phyloP scores from a whole-genome alignment of 345 rosid genomes.

The Turnera subulata region DNA sequence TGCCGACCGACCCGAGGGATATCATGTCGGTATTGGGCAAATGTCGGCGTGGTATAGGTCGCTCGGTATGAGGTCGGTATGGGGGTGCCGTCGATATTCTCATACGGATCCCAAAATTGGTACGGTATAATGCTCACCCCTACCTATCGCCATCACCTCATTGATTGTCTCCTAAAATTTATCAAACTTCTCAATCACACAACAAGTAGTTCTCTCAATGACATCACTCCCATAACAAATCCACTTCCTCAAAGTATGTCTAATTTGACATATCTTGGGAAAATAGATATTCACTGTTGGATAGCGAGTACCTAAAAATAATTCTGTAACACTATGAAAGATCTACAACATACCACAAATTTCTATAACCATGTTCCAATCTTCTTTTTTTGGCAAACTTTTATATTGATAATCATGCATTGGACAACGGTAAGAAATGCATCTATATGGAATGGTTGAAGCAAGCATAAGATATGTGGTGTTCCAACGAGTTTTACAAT shows the following conservation, averaged over 20 bases:
- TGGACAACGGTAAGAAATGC: too few relatives aligned
- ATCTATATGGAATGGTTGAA: too few relatives aligned
- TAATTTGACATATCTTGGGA: slow-evolving; percentile 2
- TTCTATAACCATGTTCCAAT: slow-evolving; percentile 14
- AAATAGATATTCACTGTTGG: neutral
- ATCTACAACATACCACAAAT: slow-evolving; percentile 2
- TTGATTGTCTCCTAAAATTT: slow-evolving; percentile 20
- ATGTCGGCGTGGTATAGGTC: too few relatives aligned
- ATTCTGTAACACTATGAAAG: neutral
- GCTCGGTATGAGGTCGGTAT: too few relatives aligned
- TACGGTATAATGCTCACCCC: too few relatives aligned
- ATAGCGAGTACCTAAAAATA: neutral
- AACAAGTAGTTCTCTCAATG: neutral
- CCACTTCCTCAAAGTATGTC: neutral
- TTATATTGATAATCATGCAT: too few relatives aligned
- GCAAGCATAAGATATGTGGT: neutral
- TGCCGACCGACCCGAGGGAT: too few relatives aligned
- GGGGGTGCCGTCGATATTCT: too few relatives aligned
- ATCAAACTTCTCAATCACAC: neutral
- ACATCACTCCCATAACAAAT: neutral
- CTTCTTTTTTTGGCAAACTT: neutral
- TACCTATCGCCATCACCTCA: too few relatives aligned
- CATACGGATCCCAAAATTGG: too few relatives aligned
- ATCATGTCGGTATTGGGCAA: too few relatives aligned
- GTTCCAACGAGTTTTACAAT: slow-evolving; percentile 6